phyloP scores from a whole-genome alignment of 2,329 filamentous ascomycete species.

The Aspergillus ustus region DNA sequence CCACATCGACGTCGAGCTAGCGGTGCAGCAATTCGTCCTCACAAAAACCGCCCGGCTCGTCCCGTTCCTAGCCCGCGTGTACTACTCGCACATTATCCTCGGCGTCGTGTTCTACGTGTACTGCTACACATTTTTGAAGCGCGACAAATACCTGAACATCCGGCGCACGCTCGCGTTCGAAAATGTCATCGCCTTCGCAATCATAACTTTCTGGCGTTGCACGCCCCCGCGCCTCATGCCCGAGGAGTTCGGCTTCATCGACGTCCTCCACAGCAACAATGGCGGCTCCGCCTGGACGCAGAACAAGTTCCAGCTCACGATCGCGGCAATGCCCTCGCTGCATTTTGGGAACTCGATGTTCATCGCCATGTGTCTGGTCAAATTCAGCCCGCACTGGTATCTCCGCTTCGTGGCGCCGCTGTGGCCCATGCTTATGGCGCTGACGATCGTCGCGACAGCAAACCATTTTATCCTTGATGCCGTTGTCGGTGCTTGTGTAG shows the following conservation, averaged over 20 bases:
- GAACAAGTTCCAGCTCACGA: constrained; percentile 54
- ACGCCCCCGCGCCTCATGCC: constrained; percentile 57
- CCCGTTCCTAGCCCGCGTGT: constrained; percentile 48
- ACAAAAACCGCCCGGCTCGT: constrained; percentile 43
- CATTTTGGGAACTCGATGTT: constrained; percentile 50
- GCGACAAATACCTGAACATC: constrained; percentile 46
- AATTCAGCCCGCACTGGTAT: constrained; percentile 48
- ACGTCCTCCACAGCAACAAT: constrained; percentile 46
- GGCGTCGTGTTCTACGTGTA: constrained; percentile 55
- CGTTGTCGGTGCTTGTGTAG: constrained; percentile 59
- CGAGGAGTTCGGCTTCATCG: constrained; percentile 48
- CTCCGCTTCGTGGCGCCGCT: constrained; percentile 45
- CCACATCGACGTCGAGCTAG: constrained; percentile 47
- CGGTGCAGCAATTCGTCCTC: constrained; percentile 48
- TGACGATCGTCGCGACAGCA: constrained; percentile 69
- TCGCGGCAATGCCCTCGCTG: constrained; percentile 56
- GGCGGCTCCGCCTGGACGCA: constrained; percentile 46
- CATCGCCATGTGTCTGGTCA: constrained; percentile 35
- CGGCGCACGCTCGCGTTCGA: constrained; percentile 55
- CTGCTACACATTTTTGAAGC: constrained; percentile 52
- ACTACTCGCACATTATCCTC: constrained; percentile 54
- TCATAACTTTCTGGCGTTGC: constrained; percentile 55
- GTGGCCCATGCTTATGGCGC: constrained; percentile 50
- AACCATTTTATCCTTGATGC: constrained; percentile 72
- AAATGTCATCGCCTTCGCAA: constrained; percentile 55